Percentiles rank a stretch among this genome's conserved stretches.
phyloP scores from a whole-genome alignment of 169 alveolate species.

The Plasmodium fragile region DNA sequence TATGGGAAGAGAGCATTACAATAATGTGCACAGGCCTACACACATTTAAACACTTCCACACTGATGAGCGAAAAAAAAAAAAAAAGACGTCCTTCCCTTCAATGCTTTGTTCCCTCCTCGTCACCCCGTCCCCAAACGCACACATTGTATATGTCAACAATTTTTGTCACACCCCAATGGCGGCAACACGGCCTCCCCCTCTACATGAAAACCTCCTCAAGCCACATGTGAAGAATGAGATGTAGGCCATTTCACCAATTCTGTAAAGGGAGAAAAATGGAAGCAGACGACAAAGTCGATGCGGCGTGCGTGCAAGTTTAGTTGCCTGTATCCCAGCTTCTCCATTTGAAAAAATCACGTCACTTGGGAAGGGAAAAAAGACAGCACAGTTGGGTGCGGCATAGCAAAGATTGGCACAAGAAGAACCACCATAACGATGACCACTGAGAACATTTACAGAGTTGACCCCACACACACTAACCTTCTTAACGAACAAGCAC shows the following conservation, averaged over 20 bases:
- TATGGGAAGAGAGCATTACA: neutral
- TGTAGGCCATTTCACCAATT: neutral
- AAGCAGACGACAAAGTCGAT: neutral
- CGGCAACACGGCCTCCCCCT: neutral
- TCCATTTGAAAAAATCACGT: neutral
- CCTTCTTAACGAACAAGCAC: neutral
- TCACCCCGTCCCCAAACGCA: neutral
- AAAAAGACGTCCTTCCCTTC: neutral
- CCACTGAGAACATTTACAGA: neutral
- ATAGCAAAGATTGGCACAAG: neutral
- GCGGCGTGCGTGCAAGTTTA: neutral
- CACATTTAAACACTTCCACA: neutral
- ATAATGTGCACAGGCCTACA: neutral
- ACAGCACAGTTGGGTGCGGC: neutral
- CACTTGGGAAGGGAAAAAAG: neutral
- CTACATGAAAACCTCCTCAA: neutral
- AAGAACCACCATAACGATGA: neutral
- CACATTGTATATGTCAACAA: neutral
- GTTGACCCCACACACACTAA: neutral
- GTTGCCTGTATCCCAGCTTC: neutral
- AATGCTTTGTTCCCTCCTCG: neutral
- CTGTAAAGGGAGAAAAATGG: neutral
- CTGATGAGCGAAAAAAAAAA: neutral
- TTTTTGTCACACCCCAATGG: neutral
- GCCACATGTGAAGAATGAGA: neutral